Evolutionary conservation across 2,329 filamentous ascomycete species (phyloP).

Genomic region (Nothomitra cinnamomea): DNA sequence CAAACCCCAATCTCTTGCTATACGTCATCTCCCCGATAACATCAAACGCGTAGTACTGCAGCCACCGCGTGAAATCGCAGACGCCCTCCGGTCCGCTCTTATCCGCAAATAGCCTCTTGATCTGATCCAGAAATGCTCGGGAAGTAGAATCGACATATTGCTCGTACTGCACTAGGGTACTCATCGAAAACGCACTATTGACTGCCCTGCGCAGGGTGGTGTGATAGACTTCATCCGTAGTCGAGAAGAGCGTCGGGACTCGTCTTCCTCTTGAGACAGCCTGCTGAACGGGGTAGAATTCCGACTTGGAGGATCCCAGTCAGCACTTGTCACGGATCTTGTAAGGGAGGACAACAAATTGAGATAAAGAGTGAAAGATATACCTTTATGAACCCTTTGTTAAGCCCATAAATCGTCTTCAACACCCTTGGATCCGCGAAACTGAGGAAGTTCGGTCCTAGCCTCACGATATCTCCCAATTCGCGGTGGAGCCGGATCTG

Average conservation of each 20-base stretch:
- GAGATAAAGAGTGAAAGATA: constrained; percentile 9
- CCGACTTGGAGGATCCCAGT: constrained; percentile 35
- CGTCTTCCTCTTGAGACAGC: constrained; percentile 47
- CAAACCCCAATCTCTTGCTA: constrained; percentile 21
- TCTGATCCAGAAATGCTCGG: background rate
- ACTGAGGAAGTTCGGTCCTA: constrained; percentile 58
- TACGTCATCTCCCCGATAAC: constrained; percentile 63
- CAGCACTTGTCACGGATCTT: background rate
- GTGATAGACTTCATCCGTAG: background rate
- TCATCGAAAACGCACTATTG: background rate
- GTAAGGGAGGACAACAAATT: too few relatives aligned
- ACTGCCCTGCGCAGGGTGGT: background rate
- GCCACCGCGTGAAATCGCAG: constrained; percentile 1
- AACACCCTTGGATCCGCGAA: constrained; percentile 59
- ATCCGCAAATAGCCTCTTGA: constrained; percentile 12
- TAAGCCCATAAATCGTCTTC: constrained; percentile 62
- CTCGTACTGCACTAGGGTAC: background rate
- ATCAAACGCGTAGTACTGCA: constrained; percentile 42
- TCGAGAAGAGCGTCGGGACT: background rate
- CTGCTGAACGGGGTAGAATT: constrained; percentile 68
- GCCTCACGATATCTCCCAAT: constrained; percentile 55
- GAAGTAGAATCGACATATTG: constrained; percentile 4
- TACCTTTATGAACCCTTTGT: constrained; percentile 67
- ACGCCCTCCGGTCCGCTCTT: background rate
- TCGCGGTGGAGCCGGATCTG: constrained; percentile 51